Conservation (phyloP, 306 rosid species). For the Hippophae gyantsensis region DNA sequence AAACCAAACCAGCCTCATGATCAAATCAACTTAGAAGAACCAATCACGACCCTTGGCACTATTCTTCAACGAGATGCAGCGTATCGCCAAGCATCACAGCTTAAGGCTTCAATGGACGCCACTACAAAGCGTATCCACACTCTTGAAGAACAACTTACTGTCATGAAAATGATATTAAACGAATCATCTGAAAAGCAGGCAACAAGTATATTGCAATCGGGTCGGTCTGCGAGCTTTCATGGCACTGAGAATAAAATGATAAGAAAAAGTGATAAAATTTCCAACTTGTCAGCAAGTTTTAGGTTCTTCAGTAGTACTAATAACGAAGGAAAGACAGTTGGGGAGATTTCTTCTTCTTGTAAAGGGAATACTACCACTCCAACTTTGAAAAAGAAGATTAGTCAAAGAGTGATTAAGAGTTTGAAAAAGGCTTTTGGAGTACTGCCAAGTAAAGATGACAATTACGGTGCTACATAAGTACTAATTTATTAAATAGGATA, state of each 20-base stretch:
- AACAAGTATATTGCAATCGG: conserved; percentile 16
- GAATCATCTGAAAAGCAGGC: conserved; percentile 12
- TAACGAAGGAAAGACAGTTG: background rate
- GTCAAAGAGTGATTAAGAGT: conserved; percentile 39
- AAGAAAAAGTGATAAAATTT: conserved; percentile 42
- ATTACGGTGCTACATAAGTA: too few relatives aligned
- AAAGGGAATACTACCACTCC: conserved; percentile 11
- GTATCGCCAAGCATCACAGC: conserved; percentile 34
- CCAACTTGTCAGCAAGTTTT: conserved; percentile 43
- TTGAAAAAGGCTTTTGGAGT: conserved; percentile 44
- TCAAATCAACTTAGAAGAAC: background rate
- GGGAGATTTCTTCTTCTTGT: background rate
- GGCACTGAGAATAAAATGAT: conserved; percentile 14
- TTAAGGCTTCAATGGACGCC: conserved; percentile 56
- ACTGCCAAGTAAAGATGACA: too few relatives aligned
- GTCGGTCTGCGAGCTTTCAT: conserved; percentile 61
- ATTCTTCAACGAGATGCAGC: conserved; percentile 47
- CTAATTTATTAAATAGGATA: too few relatives aligned
- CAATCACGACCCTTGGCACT: conserved; percentile 34
- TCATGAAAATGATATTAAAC: conserved; percentile 45
- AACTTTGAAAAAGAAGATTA: conserved; percentile 20
- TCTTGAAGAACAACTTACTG: conserved; percentile 51
- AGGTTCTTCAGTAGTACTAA: conserved; percentile 7
- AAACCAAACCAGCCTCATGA: background rate
- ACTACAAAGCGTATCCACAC: conserved; percentile 48